Base-by-base conservation (phyloP, 148 eudicot species). In the Limonium bicolor region DNA sequence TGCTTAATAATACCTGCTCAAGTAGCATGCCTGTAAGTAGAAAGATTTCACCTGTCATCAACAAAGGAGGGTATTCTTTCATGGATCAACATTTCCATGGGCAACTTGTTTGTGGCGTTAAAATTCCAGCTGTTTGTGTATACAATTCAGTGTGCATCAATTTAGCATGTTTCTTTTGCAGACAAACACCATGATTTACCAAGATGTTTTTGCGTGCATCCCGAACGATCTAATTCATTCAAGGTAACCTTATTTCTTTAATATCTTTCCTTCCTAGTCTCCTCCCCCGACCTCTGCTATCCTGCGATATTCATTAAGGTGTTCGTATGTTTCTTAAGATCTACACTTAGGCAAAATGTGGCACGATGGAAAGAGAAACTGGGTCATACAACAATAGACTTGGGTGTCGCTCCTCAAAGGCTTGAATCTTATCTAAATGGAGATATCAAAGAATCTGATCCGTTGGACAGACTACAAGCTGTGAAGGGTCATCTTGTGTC, bases 141-240 rank as follows among this genome's bases (percentile, higher is more conserved):
- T n/a, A n/a, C n/a, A n/a, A n/a, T n/a, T n/a, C n/a, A n/a, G n/a
- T n/a, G n/a, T n/a, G n/a, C n/a, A n/a, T n/a, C n/a, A n/a, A n/a
- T n/a, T n/a, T n/a, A n/a, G n/a, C n/a, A n/a, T n/a, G n/a, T n/a
- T n/a, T 29, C 15, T 21, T 54, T 31, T 34, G 55, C 93, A 90
- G 99, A 81, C 93, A 42, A 90, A 90, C 55, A 80, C 99, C 24
- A 84, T 76, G 95, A 85, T 90, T 56, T 90, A 75, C 68, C 93
- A 90, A 78, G 99, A 90, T 46, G 95, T 90, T 34, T 84, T 90
- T 58, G 70, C 94, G 40, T 90, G 99, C 69, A 65, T 90, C 43
- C 99, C 99, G 3, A 90, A 80, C 51, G 99, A 90, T 69, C 82
- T 90, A 20, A 72, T 85, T 58, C 88, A 84, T 49, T 75, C 99